Base-by-base conservation (phyloP, 2,329 filamentous ascomycete genomes). In the Uncinocarpus reesii region DNA sequence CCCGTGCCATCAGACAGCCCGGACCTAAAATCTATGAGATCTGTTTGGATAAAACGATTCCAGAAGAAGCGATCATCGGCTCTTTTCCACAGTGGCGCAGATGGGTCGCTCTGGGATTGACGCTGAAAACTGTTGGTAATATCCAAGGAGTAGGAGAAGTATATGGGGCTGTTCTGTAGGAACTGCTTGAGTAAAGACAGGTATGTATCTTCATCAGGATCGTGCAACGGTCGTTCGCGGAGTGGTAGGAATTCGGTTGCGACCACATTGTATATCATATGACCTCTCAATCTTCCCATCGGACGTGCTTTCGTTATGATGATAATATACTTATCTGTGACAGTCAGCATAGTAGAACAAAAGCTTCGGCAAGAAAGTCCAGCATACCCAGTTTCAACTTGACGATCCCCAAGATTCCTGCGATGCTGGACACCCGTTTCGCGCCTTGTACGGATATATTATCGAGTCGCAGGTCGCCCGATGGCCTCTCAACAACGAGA, bases 51-150 rank as follows among this genome's bases (percentile, higher is more conserved):
- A 65, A 95, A 93, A 55, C 83, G 83, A 69, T 98, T 98, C 87
- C 90, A 98, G 74, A 95, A 98, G 74, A 98, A 98, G 55, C 92
- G 86, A 64, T 96, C 89, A 66, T 98, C 92, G 54, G 90, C 83
- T 57, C 88, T 77, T 73, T 84, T 83, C 92, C 92, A 98, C 50
- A 96, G 69, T 10, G 92, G 89, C 48, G 76, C 72, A 13, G 77
- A 77, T 48, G 72, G 70, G 63, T 94, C 80, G 55, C 80, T 73
- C 56, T 89, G 80, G 2, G 89, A 81, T 65, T 96, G 92, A 55
- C 92, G 81, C 70, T 98, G 92, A 71, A 96, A 95, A 63, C 80
- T 89, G 73, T 94, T 98, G 58, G 92, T 98, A 55, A 98, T 77
- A 67, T 98, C 92, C 65, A 94, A 80, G 7, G 89, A 90, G 72